A percentile compares a stretch with the other conserved stretches of the same genome.
These are phyloP conservation scores for Colletotrichum noveboracense DNA, from an alignment of 2,329 filamentous ascomycete species.

Conservation along the genomic window DNA sequence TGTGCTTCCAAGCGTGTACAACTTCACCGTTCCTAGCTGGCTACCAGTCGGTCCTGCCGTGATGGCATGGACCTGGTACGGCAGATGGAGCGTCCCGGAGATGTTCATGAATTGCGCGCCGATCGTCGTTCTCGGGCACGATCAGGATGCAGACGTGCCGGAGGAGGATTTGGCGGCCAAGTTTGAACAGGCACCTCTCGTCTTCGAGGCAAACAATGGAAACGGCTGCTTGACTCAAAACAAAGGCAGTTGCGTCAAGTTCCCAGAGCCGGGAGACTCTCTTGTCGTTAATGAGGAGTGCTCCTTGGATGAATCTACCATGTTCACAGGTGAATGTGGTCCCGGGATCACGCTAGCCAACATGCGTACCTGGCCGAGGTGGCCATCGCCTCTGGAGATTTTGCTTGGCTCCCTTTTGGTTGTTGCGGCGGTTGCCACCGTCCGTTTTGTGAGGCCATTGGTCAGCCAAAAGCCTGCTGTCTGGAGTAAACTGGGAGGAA, in stretches of 20 bases:
- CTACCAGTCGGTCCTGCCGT: background rate
- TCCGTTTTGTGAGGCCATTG: background rate
- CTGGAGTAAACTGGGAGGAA: background rate
- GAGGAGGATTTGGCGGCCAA: background rate
- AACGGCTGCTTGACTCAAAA: background rate
- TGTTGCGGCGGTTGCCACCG: background rate
- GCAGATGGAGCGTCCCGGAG: background rate
- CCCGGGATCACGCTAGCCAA: background rate
- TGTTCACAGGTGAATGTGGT: background rate
- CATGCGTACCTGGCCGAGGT: background rate
- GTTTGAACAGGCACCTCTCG: background rate
- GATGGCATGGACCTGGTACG: constrained; percentile 1
- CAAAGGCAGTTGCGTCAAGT: background rate
- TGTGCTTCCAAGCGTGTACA: background rate
- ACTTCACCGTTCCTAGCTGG: background rate
- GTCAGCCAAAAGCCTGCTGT: background rate
- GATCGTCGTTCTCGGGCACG: background rate
- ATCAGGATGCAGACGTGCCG: background rate
- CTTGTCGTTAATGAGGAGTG: background rate
- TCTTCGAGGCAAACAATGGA: background rate
- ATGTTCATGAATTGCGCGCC: background rate
- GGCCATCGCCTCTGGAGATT: background rate
- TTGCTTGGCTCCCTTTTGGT: background rate
- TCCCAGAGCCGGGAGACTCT: background rate
- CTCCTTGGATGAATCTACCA: background rate